Base-by-base conservation (phyloP, 495 filamentous ascomycete species). In the Aspergillus mulundensis region DNA sequence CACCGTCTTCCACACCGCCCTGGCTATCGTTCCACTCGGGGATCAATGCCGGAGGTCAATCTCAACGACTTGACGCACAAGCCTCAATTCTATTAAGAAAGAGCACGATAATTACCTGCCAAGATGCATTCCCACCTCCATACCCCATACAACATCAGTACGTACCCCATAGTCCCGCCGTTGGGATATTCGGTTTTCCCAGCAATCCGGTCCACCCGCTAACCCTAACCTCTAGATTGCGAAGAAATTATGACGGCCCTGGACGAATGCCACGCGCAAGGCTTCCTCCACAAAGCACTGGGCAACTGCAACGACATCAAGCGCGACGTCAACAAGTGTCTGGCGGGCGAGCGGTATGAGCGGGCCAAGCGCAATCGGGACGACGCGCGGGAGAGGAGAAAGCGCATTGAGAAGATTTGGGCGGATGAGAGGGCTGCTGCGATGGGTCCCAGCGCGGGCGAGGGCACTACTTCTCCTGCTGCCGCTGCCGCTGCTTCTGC, bases 81-180 rank as follows among this genome's bases (percentile, higher is more conserved):
- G 3, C 42, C 7, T 21, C 20, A 30, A 25, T 16, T 18, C 20
- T 11, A 12, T 15, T 11, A 46, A 30, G 1, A 44, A 46, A 28
- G 18, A n/a, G 7, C 42, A 23, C 16, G 14, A 40, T 40, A 40
- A 40, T 16, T 12, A 18, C 1, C 5, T 16, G n/a, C n/a, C 39
- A 53, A 53, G 45, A 98, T 98, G 94, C 94, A 98, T 89, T 94
- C 94, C 21, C 92, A 95, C 72, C 74, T 98, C 4, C 91, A 97
- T 64, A 96, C 90, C 21, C 88, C 91, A 59, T 83, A 95, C 64
- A 96, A 95, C 61, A 75, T 74, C 69, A 91, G 94, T 96, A 81
- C 24, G 76, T 74, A 28, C 23, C 43, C 28, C 46, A 18, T 7
- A 20, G 38, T 36, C 25, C 25, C 49, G 25, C 25, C 25, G 4